These are phyloP conservation scores for Roridomyces roridus DNA, from an alignment of 768 basidiomycete genomes.

Conservation along the genomic window DNA sequence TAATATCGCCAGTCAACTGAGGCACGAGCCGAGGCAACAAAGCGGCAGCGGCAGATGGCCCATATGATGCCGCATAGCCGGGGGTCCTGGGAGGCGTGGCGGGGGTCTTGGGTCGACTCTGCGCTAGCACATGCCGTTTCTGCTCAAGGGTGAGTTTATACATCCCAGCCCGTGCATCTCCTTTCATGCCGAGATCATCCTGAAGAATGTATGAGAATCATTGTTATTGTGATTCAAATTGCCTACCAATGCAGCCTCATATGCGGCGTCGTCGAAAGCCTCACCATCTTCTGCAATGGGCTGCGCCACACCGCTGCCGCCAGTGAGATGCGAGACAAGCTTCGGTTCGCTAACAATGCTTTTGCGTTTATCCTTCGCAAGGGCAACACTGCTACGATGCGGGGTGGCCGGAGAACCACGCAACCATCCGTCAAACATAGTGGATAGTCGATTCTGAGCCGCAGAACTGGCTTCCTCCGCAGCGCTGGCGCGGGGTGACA, in stretches of 20 bases:
- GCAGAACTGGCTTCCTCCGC: constrained; percentile 5
- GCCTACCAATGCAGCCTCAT: constrained; percentile 76
- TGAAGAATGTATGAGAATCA: constrained; percentile 35
- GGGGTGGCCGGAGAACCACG: constrained; percentile 47
- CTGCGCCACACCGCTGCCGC: constrained; percentile 33
- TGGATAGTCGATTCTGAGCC: constrained; percentile 65
- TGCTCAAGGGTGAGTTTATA: constrained; percentile 67
- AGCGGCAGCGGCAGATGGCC: constrained; percentile 61
- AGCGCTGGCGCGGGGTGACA: not conserved
- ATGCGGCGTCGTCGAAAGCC: constrained; percentile 50
- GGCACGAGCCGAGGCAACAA: constrained; percentile 74
- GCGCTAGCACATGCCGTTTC: constrained; percentile 47
- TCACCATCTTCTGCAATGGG: constrained; percentile 37
- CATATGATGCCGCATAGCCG: constrained; percentile 57
- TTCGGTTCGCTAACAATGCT: constrained; percentile 74
- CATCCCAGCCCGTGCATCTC: constrained; percentile 70
- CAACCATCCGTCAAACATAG: constrained; percentile 72
- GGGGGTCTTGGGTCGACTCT: constrained; percentile 36
- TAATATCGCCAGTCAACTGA: constrained; percentile 76
- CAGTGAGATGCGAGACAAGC: constrained; percentile 55
- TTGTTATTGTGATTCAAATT: not conserved
- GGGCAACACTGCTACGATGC: constrained; percentile 38
- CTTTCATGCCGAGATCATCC: constrained; percentile 79
- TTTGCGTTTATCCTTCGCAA: constrained; percentile 50
- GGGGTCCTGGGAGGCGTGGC: constrained; percentile 27